These are phyloP conservation scores for Plectosphaerella plurivora DNA, from an alignment of 2,329 filamentous ascomycete species.

Conservation along the genomic window DNA sequence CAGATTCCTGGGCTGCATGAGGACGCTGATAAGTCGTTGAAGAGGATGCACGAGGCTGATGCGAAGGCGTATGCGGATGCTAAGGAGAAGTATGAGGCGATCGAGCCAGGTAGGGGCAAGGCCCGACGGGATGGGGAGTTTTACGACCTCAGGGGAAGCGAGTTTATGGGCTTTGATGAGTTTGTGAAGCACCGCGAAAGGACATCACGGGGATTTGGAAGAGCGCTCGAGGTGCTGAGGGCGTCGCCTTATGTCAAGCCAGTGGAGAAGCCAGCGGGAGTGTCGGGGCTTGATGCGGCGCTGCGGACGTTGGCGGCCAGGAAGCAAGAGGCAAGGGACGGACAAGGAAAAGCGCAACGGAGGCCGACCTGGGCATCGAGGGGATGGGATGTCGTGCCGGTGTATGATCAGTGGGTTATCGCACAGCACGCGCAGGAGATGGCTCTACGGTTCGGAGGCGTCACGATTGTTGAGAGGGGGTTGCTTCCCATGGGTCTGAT, in stretches of 20 bases:
- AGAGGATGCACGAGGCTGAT: slow-evolving; percentile 24
- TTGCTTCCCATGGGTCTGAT: slow-evolving; percentile 35
- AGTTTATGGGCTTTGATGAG: slow-evolving; percentile 34
- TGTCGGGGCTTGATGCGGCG: slow-evolving; percentile 8
- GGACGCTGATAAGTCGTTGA: slow-evolving; percentile 17
- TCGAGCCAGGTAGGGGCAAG: background rate
- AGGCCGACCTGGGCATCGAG: background rate
- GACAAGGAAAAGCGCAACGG: background rate
- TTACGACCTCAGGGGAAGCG: slow-evolving; percentile 12
- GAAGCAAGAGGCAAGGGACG: background rate
- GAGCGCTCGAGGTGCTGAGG: slow-evolving; percentile 23
- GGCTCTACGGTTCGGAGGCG: slow-evolving; percentile 31
- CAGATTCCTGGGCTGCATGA: slow-evolving; percentile 16
- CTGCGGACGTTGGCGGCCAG: slow-evolving; percentile 11
- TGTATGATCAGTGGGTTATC: slow-evolving; percentile 32
- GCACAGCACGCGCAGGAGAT: slow-evolving; percentile 32
- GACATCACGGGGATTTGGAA: slow-evolving; percentile 16
- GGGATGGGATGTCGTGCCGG: background rate
- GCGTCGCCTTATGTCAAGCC: slow-evolving; percentile 17
- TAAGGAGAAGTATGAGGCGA: slow-evolving; percentile 25
- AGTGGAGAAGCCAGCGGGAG: slow-evolving; percentile 17
- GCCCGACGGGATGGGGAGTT: background rate
- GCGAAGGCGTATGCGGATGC: slow-evolving; percentile 23
- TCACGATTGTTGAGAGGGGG: slow-evolving; percentile 31
- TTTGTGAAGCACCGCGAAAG: slow-evolving; percentile 29